Evolutionary conservation across 768 basidiomycete species (phyloP), one percentile per base, ranked within the genome.

Genomic region (Leccinum uliginosum): DNA sequence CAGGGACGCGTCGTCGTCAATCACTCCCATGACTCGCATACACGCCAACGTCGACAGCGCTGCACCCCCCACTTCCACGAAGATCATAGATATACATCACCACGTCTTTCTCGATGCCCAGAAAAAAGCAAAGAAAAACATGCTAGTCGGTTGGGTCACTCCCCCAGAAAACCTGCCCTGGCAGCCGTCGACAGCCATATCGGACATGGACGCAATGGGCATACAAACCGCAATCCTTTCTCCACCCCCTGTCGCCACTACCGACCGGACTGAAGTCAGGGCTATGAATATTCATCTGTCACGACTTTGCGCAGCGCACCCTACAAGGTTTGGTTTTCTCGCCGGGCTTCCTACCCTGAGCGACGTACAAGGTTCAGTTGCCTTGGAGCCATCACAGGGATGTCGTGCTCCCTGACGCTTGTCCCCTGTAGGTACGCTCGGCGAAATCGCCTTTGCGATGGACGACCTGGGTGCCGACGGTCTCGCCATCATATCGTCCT

Each of bases 51-150:
- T 32, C 10, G 53, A 35, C 40, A 23, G 34, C 38, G 12, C 47
- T n/a, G 8, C 49, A 35, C 10, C n/a, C 40, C 8, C 57, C 44
- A 30, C 58, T 29, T 48, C 54, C 47, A 43, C 55, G 17, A 65
- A 57, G 43, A 64, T 63, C 38, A 60, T 91, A 62, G 89, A 91
- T 67, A 71, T 89, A n/a, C 89, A 91, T 65, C 89, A 90, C 70
- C 89, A 91, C 65, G 82, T 82, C 65, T 89, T 90, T 63, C 79
- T 85, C 3, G 66, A 77, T 15, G 74, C 77, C 48, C 69, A 83
- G 47, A 59, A 77, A 58, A 86, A 87, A 62, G 70, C 64, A 26
- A 71, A 71, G 24, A 70, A 69, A 38, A 83, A 82, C 57, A 57
- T 66, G 11, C 64, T 74, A 11, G 67, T 84, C 21, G 86, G 87